Evolutionary conservation across 768 basidiomycete species (phyloP), one percentile per base, ranked within the genome.

Genomic region (Tylopilus cervinicoccineus): DNA sequence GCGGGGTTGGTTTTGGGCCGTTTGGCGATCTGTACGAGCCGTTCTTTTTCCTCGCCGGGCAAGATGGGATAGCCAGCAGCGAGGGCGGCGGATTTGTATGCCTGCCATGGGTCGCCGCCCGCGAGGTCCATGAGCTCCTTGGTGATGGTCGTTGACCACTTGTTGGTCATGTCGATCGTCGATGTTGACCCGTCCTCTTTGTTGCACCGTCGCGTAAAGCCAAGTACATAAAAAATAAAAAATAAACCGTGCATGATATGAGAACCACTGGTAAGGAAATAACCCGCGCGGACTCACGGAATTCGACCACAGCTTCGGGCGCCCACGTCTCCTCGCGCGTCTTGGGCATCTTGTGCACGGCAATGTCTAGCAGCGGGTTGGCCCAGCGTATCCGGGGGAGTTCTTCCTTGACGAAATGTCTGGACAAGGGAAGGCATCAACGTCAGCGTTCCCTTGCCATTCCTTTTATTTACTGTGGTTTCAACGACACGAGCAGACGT

Each of bases 321-420:
- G 70, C 70, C 84, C 80, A 87, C 1, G 56, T 61, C 16, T 84
- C 83, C 17, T 76, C 65, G 45, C 67, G 65, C 10, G 72, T 68
- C 66, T 86, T 87, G 27, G 65, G 70, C 37, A 74, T 65, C 50
- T 74, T 81, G 53, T 76, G 72, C 0, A 89, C 77, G 27, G 76
- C 67, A 29, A 92, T 81, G 26, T 77, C 71, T 22, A 91, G 57
- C 8, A 72, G 63, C 0, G 88, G 88, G 57, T 92, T 91, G 2
- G 80, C 83, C 64, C 79, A 89, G 11, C 80, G 83, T 72, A 92
- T 86, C 26, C 86, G 75, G 1, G 86, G 86, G 0, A 92, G 68
- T n/a, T 86, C 76, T 33, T 91, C 81, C 60, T 86, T 87, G 32
- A 86, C 75, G 54, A 92, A 91, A 71, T 88, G 82, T 38, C 89